Base-by-base conservation (phyloP, 805 yeast species). In the Scheffersomyces lignosus region DNA sequence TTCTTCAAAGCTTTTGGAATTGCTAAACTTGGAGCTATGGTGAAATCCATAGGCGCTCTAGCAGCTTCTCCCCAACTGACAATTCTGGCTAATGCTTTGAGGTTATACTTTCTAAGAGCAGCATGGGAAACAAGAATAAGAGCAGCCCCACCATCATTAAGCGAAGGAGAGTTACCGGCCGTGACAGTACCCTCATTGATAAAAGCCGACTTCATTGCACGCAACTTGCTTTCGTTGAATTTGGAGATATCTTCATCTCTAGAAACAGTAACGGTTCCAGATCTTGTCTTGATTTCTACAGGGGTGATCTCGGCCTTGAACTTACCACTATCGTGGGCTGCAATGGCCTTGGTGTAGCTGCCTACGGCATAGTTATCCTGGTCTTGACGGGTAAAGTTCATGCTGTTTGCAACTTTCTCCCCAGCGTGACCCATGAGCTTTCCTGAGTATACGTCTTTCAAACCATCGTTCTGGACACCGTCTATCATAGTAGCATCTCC, bases 31-130 rank as follows among this genome's bases (percentile, higher is more conserved):
- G 31, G 31, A 6, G 31, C 31, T 4, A 29, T 16, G 22, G 31
- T 29, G 17, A 29, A 29, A 13, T 29, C 31, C 22, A 29, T 15
- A 6, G 31, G 31, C 9, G 20, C 22, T 9, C 31, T 17, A 12
- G 5, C 31, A 13, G 31, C 31, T n/a, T 29, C 31, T 7, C 31
- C 31, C 31, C 31, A 29, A 14, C 31, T 18, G 8, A 18, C 9
- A 10, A 29, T 29, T 15, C n/a, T 29, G 31, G 31, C 31, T 4
- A 29, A 6, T 8, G 31, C 22, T n/a, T 17, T 16, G 23, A 29
- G 23, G 3, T 13, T 13, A 17, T 15, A 29, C 31, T 29, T 13
- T 7, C 17, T 5, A 8, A 29, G 14, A 14, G 16, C 18, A 12
- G 23, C 22, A 5, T 15, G 22, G n/a, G 23, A 16, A 9, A 29